Conservation (phyloP, 148 eudicot genomes). For the Rhododendron vialii region DNA sequence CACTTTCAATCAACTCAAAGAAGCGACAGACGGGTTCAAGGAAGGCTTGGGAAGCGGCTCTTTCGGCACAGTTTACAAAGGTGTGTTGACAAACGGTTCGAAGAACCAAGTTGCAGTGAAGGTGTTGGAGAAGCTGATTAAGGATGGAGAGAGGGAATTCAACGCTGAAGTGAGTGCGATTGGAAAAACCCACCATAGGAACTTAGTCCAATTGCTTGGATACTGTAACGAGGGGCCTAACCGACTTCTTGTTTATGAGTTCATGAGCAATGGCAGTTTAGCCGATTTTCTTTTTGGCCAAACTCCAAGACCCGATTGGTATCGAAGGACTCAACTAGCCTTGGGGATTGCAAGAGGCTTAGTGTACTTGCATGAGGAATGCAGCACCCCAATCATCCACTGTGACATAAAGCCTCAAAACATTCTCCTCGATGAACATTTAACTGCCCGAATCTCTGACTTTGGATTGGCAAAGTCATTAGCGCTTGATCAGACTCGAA, state of each 20-base stretch:
- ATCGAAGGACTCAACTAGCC: constrained; percentile 7
- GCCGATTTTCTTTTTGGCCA: neutral
- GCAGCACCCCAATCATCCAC: constrained; percentile 14
- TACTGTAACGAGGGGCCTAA: constrained; percentile 15
- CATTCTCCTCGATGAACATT: constrained; percentile 9
- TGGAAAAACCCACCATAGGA: constrained; percentile 16
- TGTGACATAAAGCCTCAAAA: constrained; percentile 17
- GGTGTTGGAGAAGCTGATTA: constrained; percentile 7
- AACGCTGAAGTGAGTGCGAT: constrained; percentile 16
- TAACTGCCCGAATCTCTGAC: constrained; percentile 6
- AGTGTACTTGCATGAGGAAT: constrained; percentile 20
- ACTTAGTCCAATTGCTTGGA: constrained; percentile 12
- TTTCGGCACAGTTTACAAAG: constrained; percentile 16
- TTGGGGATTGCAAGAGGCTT: constrained; percentile 21
- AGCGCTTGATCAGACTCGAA: neutral
- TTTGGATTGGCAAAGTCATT: constrained; percentile 18
- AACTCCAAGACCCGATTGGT: constrained; percentile 10
- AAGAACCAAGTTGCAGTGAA: constrained; percentile 9
- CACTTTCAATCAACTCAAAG: constrained; percentile 10
- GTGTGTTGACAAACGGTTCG: neutral
- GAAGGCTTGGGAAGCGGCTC: constrained; percentile 19
- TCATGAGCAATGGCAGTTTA: constrained; percentile 16
- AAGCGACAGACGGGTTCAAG: constrained; percentile 16
- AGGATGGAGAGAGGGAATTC: constrained; percentile 16
- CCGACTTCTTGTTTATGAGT: constrained; percentile 11